A percentile compares a stretch with the other conserved stretches of the same genome.
These are phyloP conservation scores for Pythium diclinum DNA, from an alignment of 352 stramenopile genomes.

Conservation along the genomic window DNA sequence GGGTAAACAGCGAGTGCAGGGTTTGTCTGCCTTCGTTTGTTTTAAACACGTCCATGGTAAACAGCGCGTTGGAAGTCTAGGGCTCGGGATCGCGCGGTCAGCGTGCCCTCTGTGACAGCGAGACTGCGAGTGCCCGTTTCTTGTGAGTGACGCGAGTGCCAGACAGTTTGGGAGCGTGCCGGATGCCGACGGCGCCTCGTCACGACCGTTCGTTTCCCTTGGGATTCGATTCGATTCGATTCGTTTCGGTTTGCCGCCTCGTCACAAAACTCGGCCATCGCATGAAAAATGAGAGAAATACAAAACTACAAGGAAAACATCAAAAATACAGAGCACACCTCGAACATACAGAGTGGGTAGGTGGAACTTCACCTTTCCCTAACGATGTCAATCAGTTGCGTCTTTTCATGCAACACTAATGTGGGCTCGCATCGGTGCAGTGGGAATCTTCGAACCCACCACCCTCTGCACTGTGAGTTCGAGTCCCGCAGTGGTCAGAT, in stretches of 20 bases:
- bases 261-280: constrained; percentile 12
- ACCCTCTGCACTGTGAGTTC: constrained; percentile 1
- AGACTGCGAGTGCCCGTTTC: background rate
- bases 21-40: too few species aligned
- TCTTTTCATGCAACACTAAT: too few species aligned
- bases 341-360: background rate
- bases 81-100: too few species aligned
- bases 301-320: background rate
- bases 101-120: constrained; percentile 1
- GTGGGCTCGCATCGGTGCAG: background rate
- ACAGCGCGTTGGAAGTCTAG: too few species aligned
- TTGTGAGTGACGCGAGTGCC: constrained; percentile 20
- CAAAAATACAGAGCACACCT: background rate
- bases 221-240: constrained; percentile 2
- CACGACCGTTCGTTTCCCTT: constrained; percentile 8
- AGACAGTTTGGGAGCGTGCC: background rate
- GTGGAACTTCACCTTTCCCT: background rate
- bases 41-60: too few species aligned
- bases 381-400: background rate
- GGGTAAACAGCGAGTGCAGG: too few species aligned
- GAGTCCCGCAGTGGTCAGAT: constrained; percentile 6
- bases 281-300: constrained; percentile 21
- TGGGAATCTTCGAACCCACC: background rate
- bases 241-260: constrained; percentile 8
- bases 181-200: constrained; percentile 19